Conservation (phyloP, 306 rosid genomes). For the Carpinus viminea region DNA sequence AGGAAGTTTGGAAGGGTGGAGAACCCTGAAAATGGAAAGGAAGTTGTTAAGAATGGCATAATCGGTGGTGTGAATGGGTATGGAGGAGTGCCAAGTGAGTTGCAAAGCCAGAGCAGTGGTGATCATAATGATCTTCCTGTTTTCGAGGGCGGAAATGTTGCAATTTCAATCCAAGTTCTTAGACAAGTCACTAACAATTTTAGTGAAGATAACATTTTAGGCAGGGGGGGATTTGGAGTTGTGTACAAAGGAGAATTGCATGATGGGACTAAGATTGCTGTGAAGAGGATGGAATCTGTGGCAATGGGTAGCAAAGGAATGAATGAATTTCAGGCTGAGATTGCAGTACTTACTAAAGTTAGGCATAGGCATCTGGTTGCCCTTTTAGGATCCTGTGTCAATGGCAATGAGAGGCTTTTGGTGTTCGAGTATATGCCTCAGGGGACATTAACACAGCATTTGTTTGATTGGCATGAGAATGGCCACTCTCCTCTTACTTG, state of each 20-base stretch:
- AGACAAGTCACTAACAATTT: slow-evolving; percentile 73
- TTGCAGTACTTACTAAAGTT: slow-evolving; percentile 78
- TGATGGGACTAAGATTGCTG: slow-evolving; percentile 88
- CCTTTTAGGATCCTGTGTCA: slow-evolving; percentile 73
- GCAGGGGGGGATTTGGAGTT: slow-evolving; percentile 93
- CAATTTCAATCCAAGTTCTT: slow-evolving; percentile 72
- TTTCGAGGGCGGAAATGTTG: slow-evolving; percentile 69
- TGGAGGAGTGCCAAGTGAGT: slow-evolving; percentile 59
- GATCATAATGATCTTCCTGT: slow-evolving; percentile 53
- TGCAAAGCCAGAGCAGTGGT: slow-evolving; percentile 77
- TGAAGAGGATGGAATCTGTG: slow-evolving; percentile 82
- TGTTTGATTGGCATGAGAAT: slow-evolving; percentile 64
- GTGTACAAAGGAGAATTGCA: slow-evolving; percentile 84
- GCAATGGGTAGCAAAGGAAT: slow-evolving; percentile 68
- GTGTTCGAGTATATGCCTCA: slow-evolving; percentile 92
- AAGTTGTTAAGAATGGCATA: slow-evolving; percentile 45
- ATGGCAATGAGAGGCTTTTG: slow-evolving; percentile 85
- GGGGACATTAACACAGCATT: slow-evolving; percentile 78
- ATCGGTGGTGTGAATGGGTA: slow-evolving; percentile 59
- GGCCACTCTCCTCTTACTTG: slow-evolving; percentile 65
- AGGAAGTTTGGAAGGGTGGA: slow-evolving; percentile 60
- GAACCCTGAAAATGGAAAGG: slow-evolving; percentile 57
- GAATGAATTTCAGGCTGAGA: slow-evolving; percentile 90
- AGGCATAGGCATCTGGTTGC: slow-evolving; percentile 93
- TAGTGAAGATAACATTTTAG: slow-evolving; percentile 68